A percentile compares a stretch with the other conserved stretches of the same genome.
Evolutionary conservation across 139 green algal species (phyloP).

Genomic region (Coelastrella sp.): DNA sequence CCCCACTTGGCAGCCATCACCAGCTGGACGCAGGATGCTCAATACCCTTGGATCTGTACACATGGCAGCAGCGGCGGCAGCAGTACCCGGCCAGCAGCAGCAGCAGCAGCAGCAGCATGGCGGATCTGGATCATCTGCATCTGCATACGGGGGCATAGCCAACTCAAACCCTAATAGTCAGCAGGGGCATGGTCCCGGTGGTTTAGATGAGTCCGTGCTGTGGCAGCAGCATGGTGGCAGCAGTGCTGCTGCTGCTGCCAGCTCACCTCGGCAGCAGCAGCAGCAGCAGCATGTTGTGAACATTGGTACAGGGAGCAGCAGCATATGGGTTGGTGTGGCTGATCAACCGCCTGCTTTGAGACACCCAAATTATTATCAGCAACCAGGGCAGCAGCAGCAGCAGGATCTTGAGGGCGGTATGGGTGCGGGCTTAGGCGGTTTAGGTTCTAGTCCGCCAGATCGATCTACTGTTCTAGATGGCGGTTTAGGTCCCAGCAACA

Average conservation of each 20-base stretch:
- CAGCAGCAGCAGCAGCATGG: conserved; percentile 14
- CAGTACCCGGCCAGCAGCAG: neutral
- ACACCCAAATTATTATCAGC: conserved; percentile 12
- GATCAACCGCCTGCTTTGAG: neutral
- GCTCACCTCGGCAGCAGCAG: conserved; percentile 25
- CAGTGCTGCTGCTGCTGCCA: neutral
- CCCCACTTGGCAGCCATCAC: conserved; percentile 81
- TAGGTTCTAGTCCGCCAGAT: neutral
- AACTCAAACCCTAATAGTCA: no score
- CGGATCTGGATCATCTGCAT: neutral
- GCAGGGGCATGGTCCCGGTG: conserved; percentile 1
- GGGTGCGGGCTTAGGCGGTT: neutral
- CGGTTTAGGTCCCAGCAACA: no score
- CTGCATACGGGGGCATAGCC: neutral
- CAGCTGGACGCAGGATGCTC: conserved; percentile 68
- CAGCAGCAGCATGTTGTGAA: neutral
- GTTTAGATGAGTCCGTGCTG: conserved; percentile 30
- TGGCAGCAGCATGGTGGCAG: conserved; percentile 36
- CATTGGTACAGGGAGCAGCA: neutral
- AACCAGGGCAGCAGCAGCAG: conserved; percentile 24
- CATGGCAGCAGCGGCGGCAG: conserved; percentile 13
- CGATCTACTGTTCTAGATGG: neutral
- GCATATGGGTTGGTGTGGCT: conserved; percentile 35
- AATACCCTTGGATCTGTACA: conserved; percentile 42
- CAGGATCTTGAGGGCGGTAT: conserved; percentile 1